Base-by-base conservation (phyloP, 495 filamentous ascomycete genomes). In the Tuber calosporum region DNA sequence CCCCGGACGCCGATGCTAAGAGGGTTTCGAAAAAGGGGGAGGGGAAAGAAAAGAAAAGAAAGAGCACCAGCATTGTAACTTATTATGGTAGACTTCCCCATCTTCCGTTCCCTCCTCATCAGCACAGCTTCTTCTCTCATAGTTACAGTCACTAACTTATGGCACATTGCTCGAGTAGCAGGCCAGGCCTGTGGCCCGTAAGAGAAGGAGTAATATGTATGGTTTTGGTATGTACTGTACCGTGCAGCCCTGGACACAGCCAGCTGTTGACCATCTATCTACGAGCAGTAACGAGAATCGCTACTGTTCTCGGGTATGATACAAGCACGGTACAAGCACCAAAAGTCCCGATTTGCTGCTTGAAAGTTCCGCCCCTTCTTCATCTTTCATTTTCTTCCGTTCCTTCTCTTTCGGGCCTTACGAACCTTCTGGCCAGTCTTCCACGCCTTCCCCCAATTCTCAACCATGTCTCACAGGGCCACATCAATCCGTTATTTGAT, bases 321-420 rank as follows among this genome's bases (percentile, higher is more conserved):
- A 53, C 45, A n/a, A n/a, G 45, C n/a, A 40, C 11, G 39, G 11
- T 40, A 40, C 39, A 40, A 40, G 39, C n/a, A 30, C n/a, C 26
- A 30, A 30, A 30, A 30, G 53, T 26, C 9, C 53, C 53, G 53
- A 58, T 58, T 58, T 58, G 53, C n/a, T 30, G n/a, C 53, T 58
- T 58, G n/a, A 58, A 58, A 58, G 9, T 58, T 58, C 53, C 11
- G n/a, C 53, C n/a, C 48, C 53, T n/a, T n/a, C 53, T 58, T 58
- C 53, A 58, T 11, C 11, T 15, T 0, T 58, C 2, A n/a, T 26
- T 11, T 11, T 6, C 45, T 48, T 20, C 45, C 45, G 4, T 48
- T n/a, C 45, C 45, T 53, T 53, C 53, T 26, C 5, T 43, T 30
- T 58, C 53, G 26, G 13, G 30, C 9, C 53, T 22, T 30, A 58